Evolutionary conservation across 176 grass and related monocot species (phyloP).

Genomic region (Lolium multiflorum): DNA sequence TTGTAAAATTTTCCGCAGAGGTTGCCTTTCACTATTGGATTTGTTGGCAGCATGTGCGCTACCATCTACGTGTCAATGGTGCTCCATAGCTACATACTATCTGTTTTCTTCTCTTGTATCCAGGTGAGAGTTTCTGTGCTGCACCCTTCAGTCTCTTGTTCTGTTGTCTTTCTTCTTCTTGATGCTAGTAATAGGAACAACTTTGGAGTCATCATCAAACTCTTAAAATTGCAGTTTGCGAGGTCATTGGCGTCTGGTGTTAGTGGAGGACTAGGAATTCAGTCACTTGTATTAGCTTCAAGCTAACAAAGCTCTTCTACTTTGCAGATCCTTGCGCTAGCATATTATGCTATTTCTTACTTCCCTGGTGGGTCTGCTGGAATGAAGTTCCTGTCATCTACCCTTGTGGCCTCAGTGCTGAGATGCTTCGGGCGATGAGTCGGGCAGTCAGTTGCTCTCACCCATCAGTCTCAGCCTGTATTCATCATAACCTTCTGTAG

Average conservation of each 20-base stretch:
- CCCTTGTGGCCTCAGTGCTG: constrained; percentile 69
- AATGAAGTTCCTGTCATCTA: constrained; percentile 86
- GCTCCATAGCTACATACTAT: constrained; percentile 95
- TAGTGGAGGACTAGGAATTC: background rate
- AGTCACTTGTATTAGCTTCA: background rate
- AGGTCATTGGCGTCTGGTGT: background rate
- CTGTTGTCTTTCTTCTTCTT: constrained; percentile 20
- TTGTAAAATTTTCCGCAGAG: constrained; percentile 65
- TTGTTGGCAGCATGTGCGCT: constrained; percentile 82
- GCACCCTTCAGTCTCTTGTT: background rate
- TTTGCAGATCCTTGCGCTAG: constrained; percentile 79
- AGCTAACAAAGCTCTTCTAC: constrained; percentile 33
- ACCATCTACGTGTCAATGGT: constrained; percentile 99
- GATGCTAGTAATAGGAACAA: constrained; percentile 21
- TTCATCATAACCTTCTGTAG: constrained; percentile 14
- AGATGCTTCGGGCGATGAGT: constrained; percentile 87
- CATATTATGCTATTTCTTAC: constrained; percentile 98
- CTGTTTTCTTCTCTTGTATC: constrained; percentile 92
- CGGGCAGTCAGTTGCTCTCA: constrained; percentile 31
- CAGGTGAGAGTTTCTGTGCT: constrained; percentile 57
- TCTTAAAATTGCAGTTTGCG: background rate
- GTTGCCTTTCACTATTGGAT: constrained; percentile 92
- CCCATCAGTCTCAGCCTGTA: constrained; percentile 19
- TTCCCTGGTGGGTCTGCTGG: constrained; percentile 97
- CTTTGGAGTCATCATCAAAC: constrained; percentile 10